phyloP scores from a whole-genome alignment of 331 rosid genomes.

The Pyracantha coccinea region DNA sequence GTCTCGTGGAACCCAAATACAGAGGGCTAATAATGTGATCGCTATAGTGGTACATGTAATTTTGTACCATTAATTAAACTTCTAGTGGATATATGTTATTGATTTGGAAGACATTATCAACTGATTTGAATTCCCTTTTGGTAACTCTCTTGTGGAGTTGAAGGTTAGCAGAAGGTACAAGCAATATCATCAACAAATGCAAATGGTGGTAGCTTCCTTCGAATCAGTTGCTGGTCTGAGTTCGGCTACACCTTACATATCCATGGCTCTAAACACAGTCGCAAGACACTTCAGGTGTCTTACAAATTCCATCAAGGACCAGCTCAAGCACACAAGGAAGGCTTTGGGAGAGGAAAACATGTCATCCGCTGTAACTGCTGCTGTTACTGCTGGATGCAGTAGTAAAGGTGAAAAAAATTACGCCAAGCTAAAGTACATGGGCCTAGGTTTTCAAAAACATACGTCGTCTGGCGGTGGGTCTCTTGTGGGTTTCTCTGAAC shows the following conservation, averaged over 20 bases:
- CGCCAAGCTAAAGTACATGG: slow-evolving; percentile 36
- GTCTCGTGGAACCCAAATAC: background rate
- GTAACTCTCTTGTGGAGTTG: background rate
- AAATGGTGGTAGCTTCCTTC: slow-evolving; percentile 81
- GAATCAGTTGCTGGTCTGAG: slow-evolving; percentile 80
- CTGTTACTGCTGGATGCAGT: slow-evolving; percentile 18
- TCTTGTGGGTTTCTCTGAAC: slow-evolving; percentile 36
- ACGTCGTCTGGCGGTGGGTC: slow-evolving; percentile 19
- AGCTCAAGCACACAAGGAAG: slow-evolving; percentile 39
- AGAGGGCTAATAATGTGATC: too few relatives aligned
- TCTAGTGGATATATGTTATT: background rate
- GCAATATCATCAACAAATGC: slow-evolving; percentile 91
- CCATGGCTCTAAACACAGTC: slow-evolving; percentile 61
- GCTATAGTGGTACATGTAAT: background rate
- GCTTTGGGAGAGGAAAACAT: slow-evolving; percentile 47
- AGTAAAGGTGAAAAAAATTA: slow-evolving; percentile 26
- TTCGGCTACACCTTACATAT: slow-evolving; percentile 67
- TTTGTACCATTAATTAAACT: background rate
- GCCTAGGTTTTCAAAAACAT: slow-evolving; percentile 50
- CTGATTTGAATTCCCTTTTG: background rate
- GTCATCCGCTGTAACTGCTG: slow-evolving; percentile 12
- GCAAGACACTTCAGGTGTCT: slow-evolving; percentile 57
- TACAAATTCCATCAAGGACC: slow-evolving; percentile 53
- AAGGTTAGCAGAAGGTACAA: slow-evolving; percentile 68
- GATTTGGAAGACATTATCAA: background rate